Conservation (phyloP, 2,329 filamentous ascomycete genomes). For the Penicillium sumatraense region DNA sequence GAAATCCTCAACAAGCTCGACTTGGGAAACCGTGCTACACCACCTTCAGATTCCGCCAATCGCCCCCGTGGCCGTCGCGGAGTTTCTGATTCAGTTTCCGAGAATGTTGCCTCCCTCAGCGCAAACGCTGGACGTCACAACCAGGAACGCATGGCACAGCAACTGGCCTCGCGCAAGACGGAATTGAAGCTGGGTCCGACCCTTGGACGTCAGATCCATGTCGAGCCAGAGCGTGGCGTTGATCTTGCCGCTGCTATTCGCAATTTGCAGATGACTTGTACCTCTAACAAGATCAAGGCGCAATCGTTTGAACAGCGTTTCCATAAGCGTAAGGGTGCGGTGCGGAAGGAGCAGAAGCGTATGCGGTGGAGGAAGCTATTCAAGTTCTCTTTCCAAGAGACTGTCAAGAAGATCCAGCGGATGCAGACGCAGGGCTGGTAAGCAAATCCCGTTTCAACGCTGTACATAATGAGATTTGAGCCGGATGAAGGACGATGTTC, state of each 20-base stretch:
- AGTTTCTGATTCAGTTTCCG: slow-evolving; percentile 25
- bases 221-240: slow-evolving; percentile 38
- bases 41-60: slow-evolving; percentile 4
- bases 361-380: slow-evolving; percentile 51
- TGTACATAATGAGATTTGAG: slow-evolving; percentile 21
- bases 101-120: slow-evolving; percentile 24
- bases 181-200: slow-evolving; percentile 43
- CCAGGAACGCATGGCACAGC: slow-evolving; percentile 13
- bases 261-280: slow-evolving; percentile 29
- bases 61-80: slow-evolving; percentile 3
- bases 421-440: slow-evolving; percentile 55
- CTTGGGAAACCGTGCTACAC: slow-evolving; percentile 20
- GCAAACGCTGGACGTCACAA: slow-evolving; percentile 8
- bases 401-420: slow-evolving; percentile 46
- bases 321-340: slow-evolving; percentile 48
- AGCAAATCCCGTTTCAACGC: slow-evolving; percentile 1
- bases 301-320: slow-evolving; percentile 42
- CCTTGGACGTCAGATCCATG: slow-evolving; percentile 40
- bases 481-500: slow-evolving; percentile 8
- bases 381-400: slow-evolving; percentile 48
- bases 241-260: slow-evolving; percentile 37
- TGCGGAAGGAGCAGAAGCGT: slow-evolving; percentile 44
- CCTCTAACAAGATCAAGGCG: slow-evolving; percentile 38
- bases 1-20: slow-evolving; percentile 40
- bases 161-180: slow-evolving; percentile 28